A percentile compares a stretch with the other conserved stretches of the same genome.
phyloP scores from a whole-genome alignment of 768 basidiomycete species.

The Crepidotus variabilis region DNA sequence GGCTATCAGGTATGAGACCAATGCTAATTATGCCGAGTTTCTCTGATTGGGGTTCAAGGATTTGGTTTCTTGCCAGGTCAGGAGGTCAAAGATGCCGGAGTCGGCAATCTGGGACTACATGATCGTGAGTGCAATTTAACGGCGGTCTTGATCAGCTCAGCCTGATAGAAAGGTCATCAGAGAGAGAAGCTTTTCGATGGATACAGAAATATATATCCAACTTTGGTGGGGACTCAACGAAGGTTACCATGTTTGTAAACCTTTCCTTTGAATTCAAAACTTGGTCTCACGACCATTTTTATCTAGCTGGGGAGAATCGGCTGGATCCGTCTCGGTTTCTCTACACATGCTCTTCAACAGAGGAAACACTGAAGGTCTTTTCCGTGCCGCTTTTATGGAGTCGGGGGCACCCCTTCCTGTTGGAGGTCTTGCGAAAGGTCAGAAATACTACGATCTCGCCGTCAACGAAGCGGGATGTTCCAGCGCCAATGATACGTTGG shows the following conservation, averaged over 20 bases:
- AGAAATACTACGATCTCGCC: conserved; percentile 40
- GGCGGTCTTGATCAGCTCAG: neutral
- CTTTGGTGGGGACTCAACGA: conserved; percentile 64
- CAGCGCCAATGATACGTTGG: conserved; percentile 32
- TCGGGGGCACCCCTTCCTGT: conserved; percentile 44
- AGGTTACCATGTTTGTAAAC: conserved; percentile 49
- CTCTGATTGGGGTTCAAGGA: conserved; percentile 19
- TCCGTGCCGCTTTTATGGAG: conserved; percentile 49
- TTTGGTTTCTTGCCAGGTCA: conserved; percentile 51
- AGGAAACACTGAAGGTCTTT: conserved; percentile 42
- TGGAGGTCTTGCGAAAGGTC: conserved; percentile 38
- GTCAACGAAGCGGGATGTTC: conserved; percentile 29
- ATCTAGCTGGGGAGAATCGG: conserved; percentile 36
- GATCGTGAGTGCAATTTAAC: conserved; percentile 42
- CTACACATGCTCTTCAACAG: conserved; percentile 47
- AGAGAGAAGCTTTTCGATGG: conserved; percentile 59
- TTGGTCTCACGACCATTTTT: neutral
- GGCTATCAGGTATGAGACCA: conserved; percentile 10
- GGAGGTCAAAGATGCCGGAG: conserved; percentile 47
- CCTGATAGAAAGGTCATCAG: conserved; percentile 22
- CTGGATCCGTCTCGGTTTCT: conserved; percentile 50
- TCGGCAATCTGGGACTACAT: conserved; percentile 61
- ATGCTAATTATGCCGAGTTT: neutral
- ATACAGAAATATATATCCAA: conserved; percentile 58
- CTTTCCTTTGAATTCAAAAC: neutral